Percentiles rank a stretch among this genome's conserved stretches.
Conservation (phyloP, 371 early-diverging fungal species). For the Zopfochytrium polystomum region DNA sequence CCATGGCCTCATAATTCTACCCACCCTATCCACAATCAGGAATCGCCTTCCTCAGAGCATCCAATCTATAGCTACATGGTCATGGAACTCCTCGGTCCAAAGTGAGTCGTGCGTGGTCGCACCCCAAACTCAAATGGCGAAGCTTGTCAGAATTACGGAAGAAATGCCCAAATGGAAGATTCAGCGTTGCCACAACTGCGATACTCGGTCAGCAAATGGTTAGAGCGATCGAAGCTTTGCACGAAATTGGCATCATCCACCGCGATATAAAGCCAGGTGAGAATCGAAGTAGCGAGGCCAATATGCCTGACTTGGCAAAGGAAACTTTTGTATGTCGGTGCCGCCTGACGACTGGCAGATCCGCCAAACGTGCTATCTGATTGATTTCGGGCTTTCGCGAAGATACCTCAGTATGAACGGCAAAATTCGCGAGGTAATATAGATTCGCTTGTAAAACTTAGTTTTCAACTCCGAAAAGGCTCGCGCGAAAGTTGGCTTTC, state of each 20-base stretch:
- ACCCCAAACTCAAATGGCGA: not conserved
- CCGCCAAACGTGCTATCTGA: conserved; percentile 35
- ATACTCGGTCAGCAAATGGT: conserved; percentile 58
- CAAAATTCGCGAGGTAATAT: conserved; percentile 36
- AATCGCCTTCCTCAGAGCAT: conserved; percentile 14
- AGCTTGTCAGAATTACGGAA: conserved; percentile 57
- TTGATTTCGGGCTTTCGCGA: conserved; percentile 54
- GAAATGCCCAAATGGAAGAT: conserved; percentile 30
- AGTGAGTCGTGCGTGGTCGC: conserved; percentile 27
- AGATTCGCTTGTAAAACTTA: not conserved
- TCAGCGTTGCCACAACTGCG: conserved; percentile 56
- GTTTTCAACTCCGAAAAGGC: conserved; percentile 24
- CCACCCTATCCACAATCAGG: not conserved
- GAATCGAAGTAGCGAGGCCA: no score
- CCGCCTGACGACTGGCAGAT: not conserved
- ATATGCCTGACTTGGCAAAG: no score
- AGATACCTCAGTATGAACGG: conserved; percentile 28
- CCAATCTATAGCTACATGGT: conserved; percentile 52
- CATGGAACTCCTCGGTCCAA: conserved; percentile 64
- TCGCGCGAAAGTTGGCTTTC: conserved; percentile 55
- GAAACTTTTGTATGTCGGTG: conserved; percentile 53
- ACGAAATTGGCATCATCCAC: conserved; percentile 58
- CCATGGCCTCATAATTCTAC: conserved; percentile 22
- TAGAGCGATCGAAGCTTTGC: conserved; percentile 46
- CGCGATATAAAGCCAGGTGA: conserved; percentile 70